Base-by-base conservation (phyloP, 441 rosid genomes). In the Macaranga tanarius region DNA sequence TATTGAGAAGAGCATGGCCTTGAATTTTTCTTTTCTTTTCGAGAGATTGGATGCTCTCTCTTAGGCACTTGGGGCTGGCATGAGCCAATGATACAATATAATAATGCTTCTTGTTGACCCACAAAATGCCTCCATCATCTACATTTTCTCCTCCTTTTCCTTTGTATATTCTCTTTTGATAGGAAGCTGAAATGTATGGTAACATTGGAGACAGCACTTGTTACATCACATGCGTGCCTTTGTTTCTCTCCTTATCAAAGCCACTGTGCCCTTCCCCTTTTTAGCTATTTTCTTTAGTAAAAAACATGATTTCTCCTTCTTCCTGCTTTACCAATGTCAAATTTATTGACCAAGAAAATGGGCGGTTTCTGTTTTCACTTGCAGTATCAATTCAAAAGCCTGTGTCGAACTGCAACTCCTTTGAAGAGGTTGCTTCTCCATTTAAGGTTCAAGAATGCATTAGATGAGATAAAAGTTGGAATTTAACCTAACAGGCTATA, bases 101-200 rank as follows among this genome's bases (percentile, higher is more conserved):
- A 78, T 75, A 66, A 73, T 80, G 80, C 64, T 69, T 61, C 67
- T 54, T 80, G 83, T 82, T 74, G 84, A 10, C 85, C 81, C 81
- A 69, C 77, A 65, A 56, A 23, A 13, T 20, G 42, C 71, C 12
- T 51, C 28, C 59, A 2, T 31, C 45, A 9, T 75, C 52, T 26
- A 58, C 23, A 56, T 23, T 23, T 50, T 19, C 22, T 15, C n/a
- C 61, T 52, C 42, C 40, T 54, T 20, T 56, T 13, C 25, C 25
- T 11, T 19, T 55, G 44, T 34, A 22, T 25, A 25, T 45, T 71
- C 17, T 62, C 20, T 8, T 66, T 67, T 67, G 26, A 26, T 28
- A 20, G 63, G 72, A 72, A 64, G 65, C 50, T 17, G 58, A 73
- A 31, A 62, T 23, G 62, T 67, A 59, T 25, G 6, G 34, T 31